Percentiles rank a stretch among this genome's conserved stretches.
Conservation (phyloP, 768 basidiomycete species). For the Boletus subcaerulescens region DNA sequence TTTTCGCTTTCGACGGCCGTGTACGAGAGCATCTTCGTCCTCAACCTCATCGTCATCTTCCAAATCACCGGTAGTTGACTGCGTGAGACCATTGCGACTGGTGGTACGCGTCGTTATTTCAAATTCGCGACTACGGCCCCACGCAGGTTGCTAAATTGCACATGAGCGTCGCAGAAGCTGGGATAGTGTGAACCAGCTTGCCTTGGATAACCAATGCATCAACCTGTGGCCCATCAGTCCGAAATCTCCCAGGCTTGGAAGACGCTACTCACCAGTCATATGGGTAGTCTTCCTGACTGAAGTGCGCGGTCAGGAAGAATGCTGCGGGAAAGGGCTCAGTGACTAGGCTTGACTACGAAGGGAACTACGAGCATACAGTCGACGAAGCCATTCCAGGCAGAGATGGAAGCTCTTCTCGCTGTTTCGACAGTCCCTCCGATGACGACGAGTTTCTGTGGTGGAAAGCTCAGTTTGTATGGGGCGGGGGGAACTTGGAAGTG, state of each 20-base stretch:
- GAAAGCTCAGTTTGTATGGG: neutral
- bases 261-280: constrained; percentile 65
- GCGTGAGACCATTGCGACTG: constrained; percentile 60
- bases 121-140: constrained; percentile 85
- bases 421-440: constrained; percentile 89
- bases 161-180: constrained; percentile 15
- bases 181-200: constrained; percentile 24
- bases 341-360: neutral
- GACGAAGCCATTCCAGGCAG: constrained; percentile 87
- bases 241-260: neutral
- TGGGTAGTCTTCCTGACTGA: constrained; percentile 83
- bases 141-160: constrained; percentile 73
- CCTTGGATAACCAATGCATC: constrained; percentile 89
- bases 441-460: constrained; percentile 76
- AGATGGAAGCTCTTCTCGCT: constrained; percentile 73
- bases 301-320: constrained; percentile 88
- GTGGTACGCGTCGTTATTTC: constrained; percentile 82
- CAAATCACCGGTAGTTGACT: constrained; percentile 70
- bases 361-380: constrained; percentile 51
- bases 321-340: constrained; percentile 40
- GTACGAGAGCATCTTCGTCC: constrained; percentile 53
- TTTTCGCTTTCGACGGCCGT: constrained; percentile 71
- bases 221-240: constrained; percentile 46
- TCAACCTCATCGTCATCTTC: constrained; percentile 70
- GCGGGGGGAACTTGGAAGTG: neutral